Evolutionary conservation across 2,329 filamentous ascomycete species (phyloP).

Genomic region (Beauveria sp.): DNA sequence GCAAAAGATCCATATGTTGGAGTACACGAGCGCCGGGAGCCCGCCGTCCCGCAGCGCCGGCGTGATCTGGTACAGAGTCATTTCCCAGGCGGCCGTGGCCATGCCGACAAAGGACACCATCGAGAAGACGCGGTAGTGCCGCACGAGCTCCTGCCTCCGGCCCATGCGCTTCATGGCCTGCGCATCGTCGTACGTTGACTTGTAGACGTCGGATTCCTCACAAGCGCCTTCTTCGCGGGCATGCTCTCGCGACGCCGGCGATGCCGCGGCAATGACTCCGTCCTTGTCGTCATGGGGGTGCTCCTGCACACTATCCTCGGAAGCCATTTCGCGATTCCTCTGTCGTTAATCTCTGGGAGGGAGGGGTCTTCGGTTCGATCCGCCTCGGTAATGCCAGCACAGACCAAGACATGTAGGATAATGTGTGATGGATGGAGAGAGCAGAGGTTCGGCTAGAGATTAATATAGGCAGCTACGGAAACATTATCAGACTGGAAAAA

Average conservation of each 20-base stretch:
- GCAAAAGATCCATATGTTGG: slow-evolving; percentile 6
- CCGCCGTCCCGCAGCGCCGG: slow-evolving; percentile 10
- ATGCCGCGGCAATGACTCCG: not conserved
- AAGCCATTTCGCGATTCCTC: not conserved
- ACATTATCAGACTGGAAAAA: not conserved
- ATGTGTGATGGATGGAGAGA: too few species aligned
- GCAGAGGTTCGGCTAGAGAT: not conserved
- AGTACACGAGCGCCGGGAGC: slow-evolving; percentile 1
- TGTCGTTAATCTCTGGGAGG: not conserved
- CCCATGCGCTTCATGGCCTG: slow-evolving; percentile 8
- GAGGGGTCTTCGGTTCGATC: not conserved
- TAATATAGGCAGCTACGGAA: not conserved
- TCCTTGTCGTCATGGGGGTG: not conserved
- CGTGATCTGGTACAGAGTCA: slow-evolving; percentile 8
- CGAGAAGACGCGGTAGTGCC: slow-evolving; percentile 11
- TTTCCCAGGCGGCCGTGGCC: slow-evolving; percentile 8
- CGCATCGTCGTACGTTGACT: slow-evolving; percentile 4
- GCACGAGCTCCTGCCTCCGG: slow-evolving; percentile 6
- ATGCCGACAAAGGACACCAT: slow-evolving; percentile 11
- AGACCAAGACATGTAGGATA: not conserved
- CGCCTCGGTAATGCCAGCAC: not conserved
- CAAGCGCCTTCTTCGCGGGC: not conserved
- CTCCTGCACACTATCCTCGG: not conserved
- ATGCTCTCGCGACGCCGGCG: not conserved
- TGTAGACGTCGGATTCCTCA: not conserved